Evolutionary conservation across 2,329 filamentous ascomycete genomes (phyloP).

Genomic region (Colletotrichum godetiae): DNA sequence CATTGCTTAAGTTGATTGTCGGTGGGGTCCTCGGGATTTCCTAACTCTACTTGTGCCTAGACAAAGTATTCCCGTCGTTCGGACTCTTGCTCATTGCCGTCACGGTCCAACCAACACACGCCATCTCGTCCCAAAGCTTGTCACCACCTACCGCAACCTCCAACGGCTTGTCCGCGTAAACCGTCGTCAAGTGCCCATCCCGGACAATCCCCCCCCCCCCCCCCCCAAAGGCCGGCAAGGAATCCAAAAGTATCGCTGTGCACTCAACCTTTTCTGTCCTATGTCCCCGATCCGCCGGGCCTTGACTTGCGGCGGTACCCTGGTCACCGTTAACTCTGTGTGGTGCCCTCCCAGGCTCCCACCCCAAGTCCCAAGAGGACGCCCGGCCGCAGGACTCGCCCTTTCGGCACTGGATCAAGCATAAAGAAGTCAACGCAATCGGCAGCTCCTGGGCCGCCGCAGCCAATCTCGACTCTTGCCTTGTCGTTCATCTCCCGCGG

Average conservation of each 20-base stretch:
- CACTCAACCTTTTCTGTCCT: constrained; percentile 16
- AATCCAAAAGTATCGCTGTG: constrained; percentile 17
- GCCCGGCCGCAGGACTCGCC: constrained; percentile 9
- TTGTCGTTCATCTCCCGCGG: constrained; percentile 21
- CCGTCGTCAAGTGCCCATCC: constrained; percentile 19
- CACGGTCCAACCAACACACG: background rate
- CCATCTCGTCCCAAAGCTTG: constrained; percentile 16
- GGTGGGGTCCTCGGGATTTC: constrained; percentile 13
- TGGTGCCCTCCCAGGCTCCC: background rate
- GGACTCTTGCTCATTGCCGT: background rate
- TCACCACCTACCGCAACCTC: constrained; percentile 1
- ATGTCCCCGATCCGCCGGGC: constrained; percentile 12
- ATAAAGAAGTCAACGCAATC: constrained; percentile 27
- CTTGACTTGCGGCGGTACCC: constrained; percentile 32
- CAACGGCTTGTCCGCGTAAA: constrained; percentile 19
- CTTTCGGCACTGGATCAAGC: constrained; percentile 31
- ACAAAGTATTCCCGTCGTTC: background rate
- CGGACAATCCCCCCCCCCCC: background rate
- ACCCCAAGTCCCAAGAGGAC: constrained; percentile 2
- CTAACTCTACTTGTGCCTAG: constrained; percentile 16
- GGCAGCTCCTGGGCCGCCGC: constrained; percentile 13
- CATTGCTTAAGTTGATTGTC: background rate
- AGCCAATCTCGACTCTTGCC: constrained; percentile 26
- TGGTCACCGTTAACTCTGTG: constrained; percentile 16
- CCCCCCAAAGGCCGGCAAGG: background rate